Conservation (phyloP, 2,329 filamentous ascomycete genomes). For the Pseudogymnoascus pannorum region DNA sequence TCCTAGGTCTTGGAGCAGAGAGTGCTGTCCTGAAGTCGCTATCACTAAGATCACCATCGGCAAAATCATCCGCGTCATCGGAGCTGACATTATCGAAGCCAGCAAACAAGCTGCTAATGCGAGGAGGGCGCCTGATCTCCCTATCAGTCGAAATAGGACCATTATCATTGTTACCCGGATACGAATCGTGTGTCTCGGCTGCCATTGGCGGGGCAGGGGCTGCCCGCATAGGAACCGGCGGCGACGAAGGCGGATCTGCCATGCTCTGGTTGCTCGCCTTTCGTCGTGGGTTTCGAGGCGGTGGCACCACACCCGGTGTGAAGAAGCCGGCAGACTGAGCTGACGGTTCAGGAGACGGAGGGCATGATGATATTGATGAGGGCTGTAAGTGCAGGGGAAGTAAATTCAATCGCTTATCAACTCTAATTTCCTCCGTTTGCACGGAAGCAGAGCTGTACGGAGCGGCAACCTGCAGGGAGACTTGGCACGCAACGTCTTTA, state of each 20-base stretch:
- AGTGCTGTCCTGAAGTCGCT: constrained; percentile 60
- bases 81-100: constrained; percentile 70
- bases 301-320: constrained; percentile 21
- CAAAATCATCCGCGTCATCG: constrained; percentile 57
- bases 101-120: constrained; percentile 79
- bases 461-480: constrained; percentile 44
- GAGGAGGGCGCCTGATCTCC: constrained; percentile 58
- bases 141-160: constrained; percentile 55
- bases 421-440: constrained; percentile 86
- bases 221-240: constrained; percentile 29
- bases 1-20: constrained; percentile 50
- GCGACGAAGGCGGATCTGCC: constrained; percentile 44
- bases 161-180: constrained; percentile 75
- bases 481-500: constrained; percentile 80
- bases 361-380: constrained; percentile 60
- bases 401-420: constrained; percentile 68
- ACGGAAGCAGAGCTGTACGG: constrained; percentile 40
- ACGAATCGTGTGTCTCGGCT: constrained; percentile 52
- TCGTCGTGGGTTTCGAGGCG: constrained; percentile 54
- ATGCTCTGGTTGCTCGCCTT: constrained; percentile 40
- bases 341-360: constrained; percentile 43
- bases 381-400: constrained; percentile 74
- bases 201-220: constrained; percentile 41
- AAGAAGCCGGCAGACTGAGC: constrained; percentile 15
- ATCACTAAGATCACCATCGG: constrained; percentile 55